Evolutionary conservation across 441 rosid genomes (phyloP).

Genomic region (Dalechampia spathulata): DNA sequence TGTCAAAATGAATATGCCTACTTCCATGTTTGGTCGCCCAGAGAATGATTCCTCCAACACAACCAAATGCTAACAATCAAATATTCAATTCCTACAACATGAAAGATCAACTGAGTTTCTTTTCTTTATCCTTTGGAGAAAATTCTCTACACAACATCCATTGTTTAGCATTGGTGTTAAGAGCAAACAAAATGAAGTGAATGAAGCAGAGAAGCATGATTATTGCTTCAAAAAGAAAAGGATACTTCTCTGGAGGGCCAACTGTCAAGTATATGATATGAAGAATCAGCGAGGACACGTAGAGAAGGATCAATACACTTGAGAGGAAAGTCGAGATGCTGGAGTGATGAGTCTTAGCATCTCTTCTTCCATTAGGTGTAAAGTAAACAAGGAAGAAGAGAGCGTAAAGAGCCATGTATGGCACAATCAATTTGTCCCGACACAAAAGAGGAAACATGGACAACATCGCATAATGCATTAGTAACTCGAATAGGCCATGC

Average conservation of each 20-base stretch:
- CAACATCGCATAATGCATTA: conserved; percentile 64
- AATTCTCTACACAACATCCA: conserved; percentile 41
- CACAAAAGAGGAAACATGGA: conserved; percentile 84
- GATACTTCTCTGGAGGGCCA: conserved; percentile 65
- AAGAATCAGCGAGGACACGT: conserved; percentile 44
- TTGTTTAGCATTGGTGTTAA: conserved; percentile 55
- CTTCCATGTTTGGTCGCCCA: too few relatives aligned
- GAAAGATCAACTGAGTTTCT: conserved; percentile 43
- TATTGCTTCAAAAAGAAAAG: conserved; percentile 79
- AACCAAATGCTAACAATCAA: too few relatives aligned
- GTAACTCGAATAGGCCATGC: conserved; percentile 38
- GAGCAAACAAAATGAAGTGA: conserved; percentile 41
- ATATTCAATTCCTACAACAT: not conserved
- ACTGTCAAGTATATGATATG: conserved; percentile 52
- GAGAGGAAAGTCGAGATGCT: conserved; percentile 14
- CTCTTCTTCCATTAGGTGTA: conserved; percentile 28
- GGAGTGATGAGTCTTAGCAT: conserved; percentile 12
- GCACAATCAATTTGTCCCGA: conserved; percentile 67
- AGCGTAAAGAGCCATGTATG: conserved; percentile 42
- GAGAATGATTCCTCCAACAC: too few relatives aligned
- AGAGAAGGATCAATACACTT: conserved; percentile 20
- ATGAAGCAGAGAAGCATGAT: conserved; percentile 80
- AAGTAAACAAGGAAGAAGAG: conserved; percentile 48
- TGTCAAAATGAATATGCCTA: too few relatives aligned
- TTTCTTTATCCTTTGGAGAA: conserved; percentile 29